Percentiles rank a stretch among this genome's conserved stretches.
These are phyloP conservation scores for Babjeviella inositovora DNA, from an alignment of 805 yeast genomes.

Conservation along the genomic window DNA sequence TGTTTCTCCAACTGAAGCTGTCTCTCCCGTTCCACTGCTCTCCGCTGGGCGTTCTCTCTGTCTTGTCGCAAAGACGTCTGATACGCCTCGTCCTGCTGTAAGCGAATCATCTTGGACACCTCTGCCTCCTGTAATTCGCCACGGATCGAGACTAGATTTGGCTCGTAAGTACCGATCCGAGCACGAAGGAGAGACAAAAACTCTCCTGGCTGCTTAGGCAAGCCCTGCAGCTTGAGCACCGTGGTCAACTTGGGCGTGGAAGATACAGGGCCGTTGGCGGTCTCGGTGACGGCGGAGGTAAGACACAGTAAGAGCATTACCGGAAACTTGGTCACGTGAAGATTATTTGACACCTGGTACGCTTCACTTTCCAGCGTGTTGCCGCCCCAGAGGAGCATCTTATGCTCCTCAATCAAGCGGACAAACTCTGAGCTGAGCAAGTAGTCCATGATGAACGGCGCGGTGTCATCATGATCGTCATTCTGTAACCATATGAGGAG, in stretches of 20 bases:
- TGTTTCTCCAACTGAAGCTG: constrained; percentile 8
- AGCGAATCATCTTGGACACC: constrained; percentile 36
- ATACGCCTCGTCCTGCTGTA: constrained; percentile 68
- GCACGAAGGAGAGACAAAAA: constrained; percentile 23
- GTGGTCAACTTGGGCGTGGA: constrained; percentile 42
- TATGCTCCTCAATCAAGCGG: constrained; percentile 25
- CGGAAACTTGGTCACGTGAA: constrained; percentile 66
- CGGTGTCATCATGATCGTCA: constrained; percentile 49
- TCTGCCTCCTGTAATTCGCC: constrained; percentile 47
- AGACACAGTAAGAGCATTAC: constrained; percentile 63
- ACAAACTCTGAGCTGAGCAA: constrained; percentile 34
- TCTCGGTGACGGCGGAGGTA: constrained; percentile 35
- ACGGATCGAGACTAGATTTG: constrained; percentile 42
- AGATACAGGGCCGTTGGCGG: constrained; percentile 37
- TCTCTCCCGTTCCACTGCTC: constrained; percentile 28
- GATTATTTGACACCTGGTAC: constrained; percentile 62
- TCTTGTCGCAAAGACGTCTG: constrained; percentile 58
- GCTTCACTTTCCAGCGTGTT: constrained; percentile 72
- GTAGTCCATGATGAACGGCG: constrained; percentile 33
- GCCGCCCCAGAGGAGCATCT: constrained; percentile 76
- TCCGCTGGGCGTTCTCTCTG: constrained; percentile 12
- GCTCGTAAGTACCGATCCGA: constrained; percentile 40
- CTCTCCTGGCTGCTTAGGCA: constrained; percentile 18
- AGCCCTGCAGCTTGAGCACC: constrained; percentile 49
- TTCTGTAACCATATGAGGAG: constrained; percentile 61